phyloP scores from a whole-genome alignment of 176 grass and related monocot species.

The Luzula sylvatica region DNA sequence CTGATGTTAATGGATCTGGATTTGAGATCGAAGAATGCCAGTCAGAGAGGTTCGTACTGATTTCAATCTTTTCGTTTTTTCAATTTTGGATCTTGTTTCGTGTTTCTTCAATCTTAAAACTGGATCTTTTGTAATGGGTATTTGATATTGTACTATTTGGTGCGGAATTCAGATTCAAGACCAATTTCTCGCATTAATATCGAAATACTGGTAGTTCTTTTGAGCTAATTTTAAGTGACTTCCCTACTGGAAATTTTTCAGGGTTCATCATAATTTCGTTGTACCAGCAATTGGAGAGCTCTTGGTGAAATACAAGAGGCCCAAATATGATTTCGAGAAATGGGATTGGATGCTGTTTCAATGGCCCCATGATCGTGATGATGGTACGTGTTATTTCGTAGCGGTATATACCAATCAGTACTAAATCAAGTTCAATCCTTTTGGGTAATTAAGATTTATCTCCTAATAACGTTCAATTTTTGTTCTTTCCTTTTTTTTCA shows the following conservation, averaged over 20 bases:
- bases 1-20: not conserved
- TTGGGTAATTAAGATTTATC: not conserved
- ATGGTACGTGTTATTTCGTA: slow-evolving; percentile 26
- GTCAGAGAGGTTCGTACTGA: not conserved
- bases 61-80: not conserved
- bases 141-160: too few relatives aligned
- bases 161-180: too few relatives aligned
- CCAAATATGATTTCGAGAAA: slow-evolving; percentile 50
- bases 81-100: not conserved
- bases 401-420: not conserved
- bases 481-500: slow-evolving; percentile 15
- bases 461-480: not conserved
- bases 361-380: slow-evolving; percentile 57
- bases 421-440: not conserved
- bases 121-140: too few relatives aligned
- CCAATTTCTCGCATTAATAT: too few relatives aligned
- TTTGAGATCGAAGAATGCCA: not conserved
- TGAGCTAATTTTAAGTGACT: too few relatives aligned
- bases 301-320: slow-evolving; percentile 53
- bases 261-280: slow-evolving; percentile 4
- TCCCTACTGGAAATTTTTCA: not conserved
- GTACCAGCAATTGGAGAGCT: slow-evolving; percentile 47
- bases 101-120: not conserved
- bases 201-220: too few relatives aligned
- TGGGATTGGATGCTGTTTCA: slow-evolving; percentile 56